phyloP scores from a whole-genome alignment of 441 rosid species.

The Gossypium laxum region DNA sequence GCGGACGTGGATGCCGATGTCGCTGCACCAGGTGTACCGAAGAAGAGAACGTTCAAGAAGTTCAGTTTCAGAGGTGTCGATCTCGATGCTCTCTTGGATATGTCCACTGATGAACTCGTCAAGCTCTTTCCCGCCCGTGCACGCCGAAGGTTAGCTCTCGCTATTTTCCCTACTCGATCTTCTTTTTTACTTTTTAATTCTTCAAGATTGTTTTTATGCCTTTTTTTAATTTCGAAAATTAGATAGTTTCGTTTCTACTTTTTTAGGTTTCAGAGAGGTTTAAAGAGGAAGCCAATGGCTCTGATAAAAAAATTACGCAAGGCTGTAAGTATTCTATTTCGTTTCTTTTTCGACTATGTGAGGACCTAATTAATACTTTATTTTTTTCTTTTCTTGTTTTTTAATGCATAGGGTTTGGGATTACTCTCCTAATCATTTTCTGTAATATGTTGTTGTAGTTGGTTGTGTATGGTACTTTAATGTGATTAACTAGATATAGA shows the following conservation, averaged over 20 bases:
- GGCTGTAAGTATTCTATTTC: conserved; percentile 32
- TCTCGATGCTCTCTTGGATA: conserved; percentile 56
- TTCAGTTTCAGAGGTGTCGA: conserved; percentile 68
- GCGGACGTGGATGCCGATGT: conserved; percentile 42
- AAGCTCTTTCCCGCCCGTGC: conserved; percentile 58
- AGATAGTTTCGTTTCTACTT: not conserved
- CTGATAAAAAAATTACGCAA: conserved; percentile 61
- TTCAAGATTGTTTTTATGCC: too few species aligned
- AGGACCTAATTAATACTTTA: not conserved
- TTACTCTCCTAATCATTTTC: not conserved
- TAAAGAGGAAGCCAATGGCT: conserved; percentile 65
- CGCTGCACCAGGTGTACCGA: conserved; percentile 41
- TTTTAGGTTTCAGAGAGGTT: conserved; percentile 47
- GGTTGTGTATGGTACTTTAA: not conserved
- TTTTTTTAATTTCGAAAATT: not conserved
- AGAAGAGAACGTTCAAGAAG: conserved; percentile 75
- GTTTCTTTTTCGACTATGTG: not conserved
- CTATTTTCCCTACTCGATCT: not conserved
- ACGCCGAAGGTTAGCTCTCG: conserved; percentile 41
- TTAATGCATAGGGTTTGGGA: not conserved
- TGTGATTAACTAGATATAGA: not conserved
- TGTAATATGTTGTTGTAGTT: not conserved
- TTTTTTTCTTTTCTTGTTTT: not conserved
- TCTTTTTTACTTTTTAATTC: not conserved
- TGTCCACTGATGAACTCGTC: conserved; percentile 66